phyloP scores from a whole-genome alignment of 352 stramenopile species.

The Phytophthora agathidicida region DNA sequence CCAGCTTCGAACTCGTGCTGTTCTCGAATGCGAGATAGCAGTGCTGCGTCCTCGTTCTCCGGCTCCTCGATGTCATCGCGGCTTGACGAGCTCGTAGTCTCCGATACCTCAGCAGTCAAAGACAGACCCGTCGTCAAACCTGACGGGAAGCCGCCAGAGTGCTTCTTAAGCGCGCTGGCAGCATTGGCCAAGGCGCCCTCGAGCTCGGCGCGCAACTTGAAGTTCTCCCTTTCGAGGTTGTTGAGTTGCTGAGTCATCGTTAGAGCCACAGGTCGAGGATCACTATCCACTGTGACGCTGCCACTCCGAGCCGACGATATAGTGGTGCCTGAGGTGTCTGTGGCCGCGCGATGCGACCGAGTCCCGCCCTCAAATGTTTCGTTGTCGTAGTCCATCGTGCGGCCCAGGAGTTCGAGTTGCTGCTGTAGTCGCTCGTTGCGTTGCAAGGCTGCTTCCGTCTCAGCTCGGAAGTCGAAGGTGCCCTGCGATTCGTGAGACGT shows the following conservation, averaged over 20 bases:
- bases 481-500: constrained; percentile 1
- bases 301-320: constrained; percentile 33
- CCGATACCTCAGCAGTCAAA: constrained; percentile 43
- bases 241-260: constrained; percentile 82
- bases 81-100: constrained; percentile 58
- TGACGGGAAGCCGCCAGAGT: constrained; percentile 26
- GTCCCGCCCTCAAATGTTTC: constrained; percentile 10
- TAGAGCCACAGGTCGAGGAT: constrained; percentile 46
- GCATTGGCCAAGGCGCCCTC: constrained; percentile 34
- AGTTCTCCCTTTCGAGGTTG: constrained; percentile 76
- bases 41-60: constrained; percentile 33
- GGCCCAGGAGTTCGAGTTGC: constrained; percentile 66
- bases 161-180: constrained; percentile 49
- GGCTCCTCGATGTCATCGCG: constrained; percentile 55
- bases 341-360: constrained; percentile 41
- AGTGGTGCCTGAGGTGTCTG: constrained; percentile 50
- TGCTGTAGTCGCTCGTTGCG: constrained; percentile 69
- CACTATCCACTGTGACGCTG: constrained; percentile 28
- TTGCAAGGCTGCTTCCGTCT: constrained; percentile 62
- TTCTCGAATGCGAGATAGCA: constrained; percentile 43
- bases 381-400: constrained; percentile 57
- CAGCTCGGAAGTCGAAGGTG: constrained; percentile 56
- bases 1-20: constrained; percentile 42
- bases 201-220: constrained; percentile 66
- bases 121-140: constrained; percentile 30